Base-by-base conservation (phyloP, 129 eudicot genomes). In the Ambrosia trifida region DNA sequence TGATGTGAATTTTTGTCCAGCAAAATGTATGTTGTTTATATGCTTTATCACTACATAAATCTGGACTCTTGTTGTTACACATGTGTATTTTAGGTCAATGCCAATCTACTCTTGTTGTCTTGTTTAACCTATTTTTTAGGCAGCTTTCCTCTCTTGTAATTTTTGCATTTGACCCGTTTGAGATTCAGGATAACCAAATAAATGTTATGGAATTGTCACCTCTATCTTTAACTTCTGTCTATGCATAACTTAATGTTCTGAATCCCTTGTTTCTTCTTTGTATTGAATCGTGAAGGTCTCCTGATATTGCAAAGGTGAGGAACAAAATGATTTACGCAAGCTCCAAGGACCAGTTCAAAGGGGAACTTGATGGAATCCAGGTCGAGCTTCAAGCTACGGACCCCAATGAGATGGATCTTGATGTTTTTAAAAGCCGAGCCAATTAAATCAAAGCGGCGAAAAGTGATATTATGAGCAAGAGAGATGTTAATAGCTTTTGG, bases 281-380 rank as follows among this genome's bases (percentile, higher is more conserved):
- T 67, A 40, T 65, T 47, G 16, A 28, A 13, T 20, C 66, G 76
- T 63, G 70, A 69, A 79, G 84, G 85, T 81, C 85, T 0, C 85
- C 85, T 36, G 85, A 81, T 51, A 76, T 75, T 0, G 78, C 85
- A 31, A 64, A 63, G 40, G 81, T 81, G 61, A 81, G 85, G 54
- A 76, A 69, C 58, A 81, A 81, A 30, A 81, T 81, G 80, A 74
- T 80, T 41, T 80, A 80, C 24, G 84, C 84, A 0, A 83, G 87
- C 60, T 83, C 87, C 38, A 83, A 83, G 71, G 87, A 83, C 11
- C 58, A 82, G 45, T 83, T 87, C 87, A 87, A 87, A 87, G 79
- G 93, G 75, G 93, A 87, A 70, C 76, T 87, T 18, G 93, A 84
- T 57, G 87, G 84, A 40, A 79, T 84, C 60, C 88, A 84, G 82